Conservation (phyloP, 768 basidiomycete genomes). For the Lentinus brumalis region DNA sequence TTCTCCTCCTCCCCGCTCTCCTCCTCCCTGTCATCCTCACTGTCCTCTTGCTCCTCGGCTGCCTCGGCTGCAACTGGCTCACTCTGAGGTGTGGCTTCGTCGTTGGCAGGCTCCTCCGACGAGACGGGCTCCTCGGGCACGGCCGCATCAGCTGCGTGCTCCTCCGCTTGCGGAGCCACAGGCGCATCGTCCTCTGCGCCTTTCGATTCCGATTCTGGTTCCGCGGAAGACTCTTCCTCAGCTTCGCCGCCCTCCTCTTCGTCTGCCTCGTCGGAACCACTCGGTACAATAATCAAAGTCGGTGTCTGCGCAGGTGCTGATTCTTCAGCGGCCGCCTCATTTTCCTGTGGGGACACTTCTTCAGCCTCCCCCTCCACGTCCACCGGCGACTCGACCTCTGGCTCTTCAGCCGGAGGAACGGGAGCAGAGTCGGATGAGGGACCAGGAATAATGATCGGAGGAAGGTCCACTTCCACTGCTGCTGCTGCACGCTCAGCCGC, state of each 20-base stretch:
- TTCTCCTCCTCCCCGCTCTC: not conserved
- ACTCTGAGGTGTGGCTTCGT: not conserved
- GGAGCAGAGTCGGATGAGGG: not conserved
- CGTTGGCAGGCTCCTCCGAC: not conserved
- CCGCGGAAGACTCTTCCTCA: too few species aligned
- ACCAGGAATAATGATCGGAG: not conserved
- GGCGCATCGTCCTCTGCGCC: not conserved
- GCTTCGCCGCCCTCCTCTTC: too few species aligned
- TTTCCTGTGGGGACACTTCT: not conserved
- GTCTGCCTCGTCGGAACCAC: too few species aligned
- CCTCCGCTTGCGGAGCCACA: not conserved
- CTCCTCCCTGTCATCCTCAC: not conserved
- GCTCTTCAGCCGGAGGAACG: not conserved
- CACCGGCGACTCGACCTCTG: not conserved
- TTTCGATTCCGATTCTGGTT: too few species aligned
- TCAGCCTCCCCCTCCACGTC: not conserved
- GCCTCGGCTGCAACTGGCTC: too few species aligned
- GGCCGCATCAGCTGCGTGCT: not conserved
- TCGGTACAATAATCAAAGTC: too few species aligned
- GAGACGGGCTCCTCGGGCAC: not conserved
- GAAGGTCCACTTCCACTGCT: not conserved
- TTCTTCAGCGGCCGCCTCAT: too few species aligned
- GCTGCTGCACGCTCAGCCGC: conserved; percentile 15
- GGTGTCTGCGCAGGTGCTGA: too few species aligned
- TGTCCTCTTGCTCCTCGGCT: not conserved